Evolutionary conservation across 768 basidiomycete genomes (phyloP).

Genomic region (Panaeolus papilionaceus): DNA sequence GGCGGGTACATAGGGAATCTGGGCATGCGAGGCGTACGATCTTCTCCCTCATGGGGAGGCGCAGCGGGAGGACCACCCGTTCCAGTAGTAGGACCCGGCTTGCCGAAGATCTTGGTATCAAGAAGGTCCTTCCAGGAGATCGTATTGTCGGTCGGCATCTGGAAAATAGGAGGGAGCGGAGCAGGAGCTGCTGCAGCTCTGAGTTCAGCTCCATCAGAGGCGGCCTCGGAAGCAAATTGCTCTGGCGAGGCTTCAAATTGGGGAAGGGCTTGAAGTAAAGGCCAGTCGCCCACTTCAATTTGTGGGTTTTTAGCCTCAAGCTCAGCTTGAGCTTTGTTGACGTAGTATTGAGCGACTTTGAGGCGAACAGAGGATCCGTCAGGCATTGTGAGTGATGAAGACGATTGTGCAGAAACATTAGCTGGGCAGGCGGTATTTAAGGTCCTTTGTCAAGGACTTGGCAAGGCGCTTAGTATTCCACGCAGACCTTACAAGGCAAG

Average conservation of each 20-base stretch:
- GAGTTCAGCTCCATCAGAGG: background rate
- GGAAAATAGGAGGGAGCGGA: slow-evolving; percentile 4
- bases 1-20: too few relatives aligned
- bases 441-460: too few relatives aligned
- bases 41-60: too few relatives aligned
- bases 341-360: slow-evolving; percentile 23
- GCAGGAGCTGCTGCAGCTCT: background rate
- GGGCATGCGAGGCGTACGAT: too few relatives aligned
- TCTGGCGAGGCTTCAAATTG: background rate
- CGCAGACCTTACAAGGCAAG: too few relatives aligned
- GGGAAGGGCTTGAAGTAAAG: background rate
- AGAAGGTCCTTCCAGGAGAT: slow-evolving; percentile 19
- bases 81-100: background rate
- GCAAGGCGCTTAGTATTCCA: too few relatives aligned
- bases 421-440: too few relatives aligned
- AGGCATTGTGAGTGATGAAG: background rate
- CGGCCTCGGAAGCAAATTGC: too few relatives aligned
- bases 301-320: slow-evolving; percentile 17
- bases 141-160: too few relatives aligned
- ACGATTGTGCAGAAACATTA: too few relatives aligned
- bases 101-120: background rate
- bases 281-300: background rate
- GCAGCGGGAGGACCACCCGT: too few relatives aligned
- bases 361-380: slow-evolving; percentile 20
- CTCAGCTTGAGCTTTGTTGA: slow-evolving; percentile 19